A percentile compares a stretch with the other conserved stretches of the same genome.
Evolutionary conservation across 805 yeast species (phyloP).

Genomic region (Starmera caribaea): DNA sequence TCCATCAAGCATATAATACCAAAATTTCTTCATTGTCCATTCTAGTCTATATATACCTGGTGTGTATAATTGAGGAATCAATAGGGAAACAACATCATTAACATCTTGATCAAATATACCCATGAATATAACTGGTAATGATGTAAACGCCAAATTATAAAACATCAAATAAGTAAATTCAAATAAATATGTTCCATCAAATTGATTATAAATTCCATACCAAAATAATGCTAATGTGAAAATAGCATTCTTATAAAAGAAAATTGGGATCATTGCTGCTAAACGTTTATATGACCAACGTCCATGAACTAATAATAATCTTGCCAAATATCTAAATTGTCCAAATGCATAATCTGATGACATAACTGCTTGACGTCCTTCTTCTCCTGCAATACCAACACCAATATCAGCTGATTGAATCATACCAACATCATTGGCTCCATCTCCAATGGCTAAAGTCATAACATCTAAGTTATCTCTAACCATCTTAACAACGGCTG

Average conservation of each 20-base stretch:
- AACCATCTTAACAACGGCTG: slow-evolving; percentile 74
- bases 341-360: slow-evolving; percentile 82
- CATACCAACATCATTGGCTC: slow-evolving; percentile 87
- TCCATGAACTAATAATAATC: slow-evolving; percentile 68
- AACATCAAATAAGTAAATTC: slow-evolving; percentile 77
- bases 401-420: slow-evolving; percentile 84
- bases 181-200: slow-evolving; percentile 71
- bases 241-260: slow-evolving; percentile 71
- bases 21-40: slow-evolving; percentile 60
- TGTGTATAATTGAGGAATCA: slow-evolving; percentile 68
- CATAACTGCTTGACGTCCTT: slow-evolving; percentile 86
- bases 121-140: slow-evolving; percentile 68
- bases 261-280: slow-evolving; percentile 76
- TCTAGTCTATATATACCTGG: slow-evolving; percentile 65
- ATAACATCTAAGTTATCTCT: slow-evolving; percentile 65
- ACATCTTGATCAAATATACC: slow-evolving; percentile 82
- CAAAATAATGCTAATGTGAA: slow-evolving; percentile 69
- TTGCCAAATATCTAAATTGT: slow-evolving; percentile 63
- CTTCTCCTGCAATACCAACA: slow-evolving; percentile 88
- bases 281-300: slow-evolving; percentile 81
- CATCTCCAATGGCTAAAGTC: slow-evolving; percentile 86
- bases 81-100: slow-evolving; percentile 51
- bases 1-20: slow-evolving; percentile 71
- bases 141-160: slow-evolving; percentile 75
- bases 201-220: slow-evolving; percentile 67